Conservation (phyloP, 495 filamentous ascomycete genomes). For the Hyphodiscus hymeniophilus region DNA sequence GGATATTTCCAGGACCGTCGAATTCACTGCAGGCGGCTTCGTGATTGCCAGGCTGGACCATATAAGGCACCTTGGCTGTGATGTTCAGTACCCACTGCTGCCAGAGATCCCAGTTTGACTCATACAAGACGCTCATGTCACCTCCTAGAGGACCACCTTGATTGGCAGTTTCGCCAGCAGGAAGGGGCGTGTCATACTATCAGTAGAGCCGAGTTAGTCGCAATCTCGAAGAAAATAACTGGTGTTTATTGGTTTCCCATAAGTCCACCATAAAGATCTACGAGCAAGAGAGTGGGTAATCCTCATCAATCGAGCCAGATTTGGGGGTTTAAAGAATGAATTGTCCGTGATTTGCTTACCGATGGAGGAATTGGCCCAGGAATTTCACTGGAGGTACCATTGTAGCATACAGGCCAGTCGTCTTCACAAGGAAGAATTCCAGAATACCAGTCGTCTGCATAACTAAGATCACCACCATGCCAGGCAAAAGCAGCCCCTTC, state of each 20-base stretch:
- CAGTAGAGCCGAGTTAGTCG: no score
- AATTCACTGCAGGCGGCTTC: conserved; percentile 36
- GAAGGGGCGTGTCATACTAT: conserved; percentile 36
- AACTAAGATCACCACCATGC: conserved; percentile 43
- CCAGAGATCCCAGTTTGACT: conserved; percentile 46
- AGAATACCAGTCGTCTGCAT: conserved; percentile 42
- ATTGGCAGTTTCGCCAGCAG: conserved; percentile 37
- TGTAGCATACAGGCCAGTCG: conserved; percentile 46
- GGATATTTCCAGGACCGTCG: conserved; percentile 36
- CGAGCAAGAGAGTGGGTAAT: no score
- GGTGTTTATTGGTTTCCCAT: no score
- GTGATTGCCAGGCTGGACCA: conserved; percentile 30
- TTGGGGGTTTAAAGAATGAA: no score
- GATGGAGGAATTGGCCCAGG: conserved; percentile 27
- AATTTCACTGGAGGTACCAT: conserved; percentile 34
- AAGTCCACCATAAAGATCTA: no score
- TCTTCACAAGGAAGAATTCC: conserved; percentile 40
- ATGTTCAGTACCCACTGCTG: conserved; percentile 32
- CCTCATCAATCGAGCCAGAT: no score
- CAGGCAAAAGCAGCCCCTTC: conserved; percentile 39
- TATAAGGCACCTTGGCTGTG: conserved; percentile 26
- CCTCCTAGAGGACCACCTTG: conserved; percentile 40
- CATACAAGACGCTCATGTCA: conserved; percentile 44
- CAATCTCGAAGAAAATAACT: no score
- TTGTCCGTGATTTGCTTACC: no score